Percentiles rank a stretch among this genome's conserved stretches.
Conservation (phyloP, 1,284 basidiomycete species). For the Phellopilus nigrolimitatus region DNA sequence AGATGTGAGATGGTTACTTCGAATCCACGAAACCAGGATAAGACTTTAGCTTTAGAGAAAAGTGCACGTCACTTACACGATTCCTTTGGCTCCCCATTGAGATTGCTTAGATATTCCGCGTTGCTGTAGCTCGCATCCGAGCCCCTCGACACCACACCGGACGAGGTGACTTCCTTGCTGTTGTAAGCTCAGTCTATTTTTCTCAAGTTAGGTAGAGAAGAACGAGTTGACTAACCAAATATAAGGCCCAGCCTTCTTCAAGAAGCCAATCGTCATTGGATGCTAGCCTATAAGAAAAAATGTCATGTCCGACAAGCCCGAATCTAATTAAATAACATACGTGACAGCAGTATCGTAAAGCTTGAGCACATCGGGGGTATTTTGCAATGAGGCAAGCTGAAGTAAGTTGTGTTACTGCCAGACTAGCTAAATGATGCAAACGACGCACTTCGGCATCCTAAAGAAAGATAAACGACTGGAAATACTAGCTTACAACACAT, state of each 20-base stretch:
- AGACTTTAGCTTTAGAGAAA: not conserved
- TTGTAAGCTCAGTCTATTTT: not conserved
- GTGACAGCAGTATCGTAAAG: conserved; percentile 65
- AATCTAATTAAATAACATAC: conserved; percentile 31
- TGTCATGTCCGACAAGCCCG: not conserved
- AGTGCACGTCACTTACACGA: conserved; percentile 45
- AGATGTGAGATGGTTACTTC: conserved; percentile 47
- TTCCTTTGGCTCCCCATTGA: conserved; percentile 68
- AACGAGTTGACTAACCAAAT: conserved; percentile 39
- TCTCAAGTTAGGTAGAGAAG: not conserved
- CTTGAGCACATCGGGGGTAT: conserved; percentile 52
- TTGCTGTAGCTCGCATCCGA: conserved; percentile 59
- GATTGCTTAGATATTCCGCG: conserved; percentile 59
- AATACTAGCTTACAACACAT: not conserved
- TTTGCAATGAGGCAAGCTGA: conserved; percentile 51
- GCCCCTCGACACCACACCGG: conserved; percentile 58
- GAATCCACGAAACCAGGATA: not conserved
- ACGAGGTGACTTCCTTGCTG: conserved; percentile 70
- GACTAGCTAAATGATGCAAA: no score
- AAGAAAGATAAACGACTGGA: not conserved
- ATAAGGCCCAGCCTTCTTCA: conserved; percentile 66
- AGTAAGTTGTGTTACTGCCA: no score
- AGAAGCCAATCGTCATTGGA: conserved; percentile 62
- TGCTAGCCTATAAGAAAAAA: conserved; percentile 40
- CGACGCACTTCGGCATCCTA: conserved; percentile 74